Evolutionary conservation across 164 flowering plant species (phyloP).

Genomic region (Vitis cinerea): DNA sequence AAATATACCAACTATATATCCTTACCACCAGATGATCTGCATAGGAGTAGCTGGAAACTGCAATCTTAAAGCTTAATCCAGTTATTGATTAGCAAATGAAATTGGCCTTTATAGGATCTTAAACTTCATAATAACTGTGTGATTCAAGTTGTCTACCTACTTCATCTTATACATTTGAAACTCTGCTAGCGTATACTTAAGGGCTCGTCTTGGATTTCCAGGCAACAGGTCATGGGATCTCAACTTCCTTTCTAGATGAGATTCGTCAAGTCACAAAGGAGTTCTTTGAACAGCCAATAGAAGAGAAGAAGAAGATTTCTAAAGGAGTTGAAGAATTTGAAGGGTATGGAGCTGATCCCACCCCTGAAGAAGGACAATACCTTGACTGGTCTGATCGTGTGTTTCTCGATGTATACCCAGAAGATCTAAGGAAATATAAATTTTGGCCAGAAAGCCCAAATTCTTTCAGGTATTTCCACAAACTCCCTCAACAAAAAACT

Average conservation of each 20-base stretch:
- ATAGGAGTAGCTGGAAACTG: too few relatives aligned
- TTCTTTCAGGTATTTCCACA: conserved; percentile 25
- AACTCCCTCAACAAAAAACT: too few relatives aligned
- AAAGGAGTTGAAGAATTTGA: conserved; percentile 25
- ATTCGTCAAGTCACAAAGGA: conserved; percentile 21
- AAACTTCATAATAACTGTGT: too few relatives aligned
- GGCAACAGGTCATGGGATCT: conserved; percentile 36
- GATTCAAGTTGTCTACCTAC: too few relatives aligned
- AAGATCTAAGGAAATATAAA: conserved; percentile 23
- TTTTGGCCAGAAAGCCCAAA: conserved; percentile 41
- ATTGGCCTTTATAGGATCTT: too few relatives aligned
- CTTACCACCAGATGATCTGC: too few relatives aligned
- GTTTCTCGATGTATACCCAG: conserved; percentile 27
- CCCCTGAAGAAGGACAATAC: conserved; percentile 26
- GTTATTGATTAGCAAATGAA: too few relatives aligned
- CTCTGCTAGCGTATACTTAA: too few relatives aligned
- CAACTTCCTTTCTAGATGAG: conserved; percentile 25
- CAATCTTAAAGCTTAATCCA: too few relatives aligned
- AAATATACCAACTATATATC: too few relatives aligned
- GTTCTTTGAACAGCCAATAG: conserved; percentile 39
- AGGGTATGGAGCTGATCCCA: conserved; percentile 44
- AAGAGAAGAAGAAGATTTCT: conserved; percentile 29
- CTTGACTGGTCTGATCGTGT: conserved; percentile 47
- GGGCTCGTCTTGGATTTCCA: conserved; percentile 4
- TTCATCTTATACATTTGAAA: too few relatives aligned